Base-by-base conservation (phyloP, 2,329 filamentous ascomycete genomes). In the Diaporthe nobilis region DNA sequence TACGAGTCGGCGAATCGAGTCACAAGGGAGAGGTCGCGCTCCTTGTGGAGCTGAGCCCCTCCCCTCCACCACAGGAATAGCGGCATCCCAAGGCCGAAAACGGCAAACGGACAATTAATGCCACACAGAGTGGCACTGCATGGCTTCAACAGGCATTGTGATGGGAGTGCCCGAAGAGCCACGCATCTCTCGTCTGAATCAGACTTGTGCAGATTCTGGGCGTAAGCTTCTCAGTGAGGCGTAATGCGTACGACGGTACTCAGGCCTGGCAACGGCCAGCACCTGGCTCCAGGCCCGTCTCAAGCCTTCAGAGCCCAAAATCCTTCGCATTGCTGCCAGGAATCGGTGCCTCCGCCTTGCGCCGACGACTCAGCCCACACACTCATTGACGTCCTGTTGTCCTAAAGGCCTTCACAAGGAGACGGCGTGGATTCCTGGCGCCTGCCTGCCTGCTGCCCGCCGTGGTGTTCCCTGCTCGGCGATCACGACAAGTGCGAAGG, bases 1-100 rank as follows among this genome's bases (percentile, higher is more conserved):
- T 34, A 67, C 53, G 25, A 68, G 70, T 68, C 71, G 74, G 44
- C 71, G 34, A 53, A 55, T 73, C 42, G 44, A 47, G 70, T 75
- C 74, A 75, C 37, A 57, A 37, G 60, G 53, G 8, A 4, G 17
- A 57, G 39, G 60, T 67, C 20, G 60, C 39, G 34, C 49, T 31
- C 49, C 58, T 60, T 49, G 68, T 67, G 68, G 68, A 65, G 49
- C 51, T 51, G 51, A 12, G 49, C 49, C 73, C 51, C 73, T 67
- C 57, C 37, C 39, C 13, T 44, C 67, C 47, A 49, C 28, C 68
- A 65, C 71, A 65, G 44, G n/a, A 63, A 49, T 51, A 72, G 55
- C 73, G 60, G 49, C 73, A 72, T 75, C 49, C 39, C 39, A 44
- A 25, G 53, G 58, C 67, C 72, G 37, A 53, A 65, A 72, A 63